Base-by-base conservation (phyloP, 257 asterid genomes). In the Lavandula angustifolia region DNA sequence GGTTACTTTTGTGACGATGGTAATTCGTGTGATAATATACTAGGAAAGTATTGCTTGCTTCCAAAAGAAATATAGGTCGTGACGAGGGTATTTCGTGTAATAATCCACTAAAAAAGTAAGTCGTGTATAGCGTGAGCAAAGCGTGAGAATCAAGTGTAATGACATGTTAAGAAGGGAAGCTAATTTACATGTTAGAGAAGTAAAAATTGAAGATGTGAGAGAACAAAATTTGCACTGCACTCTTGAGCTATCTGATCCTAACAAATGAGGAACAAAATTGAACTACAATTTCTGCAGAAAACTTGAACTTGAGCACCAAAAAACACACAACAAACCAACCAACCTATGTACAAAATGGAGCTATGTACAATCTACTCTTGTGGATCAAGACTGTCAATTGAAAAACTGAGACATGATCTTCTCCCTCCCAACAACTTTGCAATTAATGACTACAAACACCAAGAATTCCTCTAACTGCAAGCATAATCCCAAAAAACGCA, bases 401-500 rank as follows among this genome's bases (percentile, higher is more conserved):
- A 54, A 50, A 58, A 53, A 35, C 29, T 50, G 65, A 62, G 34
- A 54, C 9, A 11, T 41, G 46, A 6, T n/a, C 22, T 53, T n/a
- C 22, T 53, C 60, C 42, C 62, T 32, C 35, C 9, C 11, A 60
- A 48, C 35, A 44, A 44, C 48, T 47, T 54, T 12, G 59, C 29
- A 27, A 46, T 43, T 16, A 53, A 29, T 43, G 49, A 47, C 52
- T 32, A 29, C 54, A 44, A 75, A 47, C 50, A 59, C 70, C 29
- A 69, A 51, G 65, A 37, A 73, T 27, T 66, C 75, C 66, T 41
- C 63, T 46, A 57, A 47, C 78, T 76, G 81, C 66, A 72, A 57
- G 42, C 33, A 65, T 55, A 64, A n/a, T 22, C 9, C 51, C 51
- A 14, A 37, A 53, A 7, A 60, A 49, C 64, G 27, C 9, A 68